Conservation (phyloP, 192 early-diverging fungal species). For the Podila minutissima region DNA sequence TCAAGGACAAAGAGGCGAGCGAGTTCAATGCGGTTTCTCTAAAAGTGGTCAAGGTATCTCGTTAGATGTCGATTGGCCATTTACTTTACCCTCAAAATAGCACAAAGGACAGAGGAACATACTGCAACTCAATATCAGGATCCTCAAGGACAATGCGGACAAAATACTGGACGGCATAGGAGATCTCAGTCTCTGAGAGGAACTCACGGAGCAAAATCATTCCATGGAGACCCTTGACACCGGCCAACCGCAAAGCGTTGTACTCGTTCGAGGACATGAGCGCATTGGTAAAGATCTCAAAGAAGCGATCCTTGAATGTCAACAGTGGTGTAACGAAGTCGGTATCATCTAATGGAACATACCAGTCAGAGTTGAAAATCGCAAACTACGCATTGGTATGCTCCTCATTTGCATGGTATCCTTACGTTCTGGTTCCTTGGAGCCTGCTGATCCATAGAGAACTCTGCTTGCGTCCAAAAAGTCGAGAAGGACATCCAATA, state of each 20-base stretch:
- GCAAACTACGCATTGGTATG: not conserved
- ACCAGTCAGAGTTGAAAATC: not conserved
- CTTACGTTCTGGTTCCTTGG: conserved; percentile 39
- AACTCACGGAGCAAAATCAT: conserved; percentile 68
- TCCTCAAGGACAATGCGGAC: conserved; percentile 61
- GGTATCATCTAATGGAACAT: conserved; percentile 49
- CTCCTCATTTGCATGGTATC: not conserved
- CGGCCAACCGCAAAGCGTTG: conserved; percentile 73
- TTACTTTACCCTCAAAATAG: too few relatives aligned
- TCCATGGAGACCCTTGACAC: conserved; percentile 75
- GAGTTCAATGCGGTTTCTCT: conserved; percentile 62
- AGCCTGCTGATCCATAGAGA: conserved; percentile 67
- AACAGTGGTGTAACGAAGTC: conserved; percentile 71
- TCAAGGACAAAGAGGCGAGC: conserved; percentile 52
- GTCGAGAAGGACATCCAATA: conserved; percentile 77
- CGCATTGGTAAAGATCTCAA: conserved; percentile 76
- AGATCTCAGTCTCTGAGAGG: conserved; percentile 68
- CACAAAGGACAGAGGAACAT: not conserved
- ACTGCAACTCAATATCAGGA: conserved; percentile 58
- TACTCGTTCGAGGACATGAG: conserved; percentile 79
- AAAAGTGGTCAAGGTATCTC: not conserved
- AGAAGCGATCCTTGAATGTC: conserved; percentile 79
- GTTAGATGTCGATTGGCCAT: too few relatives aligned
- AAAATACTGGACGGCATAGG: conserved; percentile 59
- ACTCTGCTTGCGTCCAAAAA: conserved; percentile 72